phyloP scores from a whole-genome alignment of 768 basidiomycete species.

The Filobasidium floriforme region DNA sequence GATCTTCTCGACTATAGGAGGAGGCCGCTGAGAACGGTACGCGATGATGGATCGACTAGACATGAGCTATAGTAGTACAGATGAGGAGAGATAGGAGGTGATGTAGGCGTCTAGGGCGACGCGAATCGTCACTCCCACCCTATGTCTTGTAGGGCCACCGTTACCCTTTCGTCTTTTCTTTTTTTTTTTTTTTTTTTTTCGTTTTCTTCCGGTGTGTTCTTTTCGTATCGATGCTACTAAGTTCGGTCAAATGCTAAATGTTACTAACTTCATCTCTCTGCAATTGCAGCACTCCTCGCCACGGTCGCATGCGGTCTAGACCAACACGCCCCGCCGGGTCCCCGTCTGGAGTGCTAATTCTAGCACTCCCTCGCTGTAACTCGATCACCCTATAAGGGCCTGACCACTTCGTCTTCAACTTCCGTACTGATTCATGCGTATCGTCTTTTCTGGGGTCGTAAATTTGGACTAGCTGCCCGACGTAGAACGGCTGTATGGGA shows the following conservation, averaged over 20 bases:
- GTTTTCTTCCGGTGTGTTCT: too few species aligned
- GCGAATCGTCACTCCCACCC: conserved; percentile 1
- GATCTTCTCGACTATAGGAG: too few species aligned
- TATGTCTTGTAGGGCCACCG: neutral
- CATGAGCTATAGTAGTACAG: too few species aligned
- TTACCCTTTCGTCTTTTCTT: too few species aligned
- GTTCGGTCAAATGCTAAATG: neutral
- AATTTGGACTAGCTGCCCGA: conserved; percentile 6
- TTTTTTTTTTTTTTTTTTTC: too few species aligned
- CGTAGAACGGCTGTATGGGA: neutral
- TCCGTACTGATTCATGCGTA: conserved; percentile 4
- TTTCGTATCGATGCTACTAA: too few species aligned
- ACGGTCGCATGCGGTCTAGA: neutral
- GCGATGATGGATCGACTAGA: too few species aligned
- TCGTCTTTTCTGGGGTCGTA: conserved; percentile 6
- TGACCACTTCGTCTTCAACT: conserved; percentile 11
- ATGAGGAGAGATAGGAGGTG: too few species aligned
- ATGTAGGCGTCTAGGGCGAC: too few species aligned
- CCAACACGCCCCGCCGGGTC: neutral
- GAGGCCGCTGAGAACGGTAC: too few species aligned
- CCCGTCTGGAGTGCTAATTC: neutral
- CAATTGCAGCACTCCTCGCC: neutral
- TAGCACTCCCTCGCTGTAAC: neutral
- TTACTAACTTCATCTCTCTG: neutral
- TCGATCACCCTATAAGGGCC: conserved; percentile 3